These are phyloP conservation scores for Fusarium sp. DNA, from an alignment of 2,329 filamentous ascomycete genomes.

Conservation along the genomic window DNA sequence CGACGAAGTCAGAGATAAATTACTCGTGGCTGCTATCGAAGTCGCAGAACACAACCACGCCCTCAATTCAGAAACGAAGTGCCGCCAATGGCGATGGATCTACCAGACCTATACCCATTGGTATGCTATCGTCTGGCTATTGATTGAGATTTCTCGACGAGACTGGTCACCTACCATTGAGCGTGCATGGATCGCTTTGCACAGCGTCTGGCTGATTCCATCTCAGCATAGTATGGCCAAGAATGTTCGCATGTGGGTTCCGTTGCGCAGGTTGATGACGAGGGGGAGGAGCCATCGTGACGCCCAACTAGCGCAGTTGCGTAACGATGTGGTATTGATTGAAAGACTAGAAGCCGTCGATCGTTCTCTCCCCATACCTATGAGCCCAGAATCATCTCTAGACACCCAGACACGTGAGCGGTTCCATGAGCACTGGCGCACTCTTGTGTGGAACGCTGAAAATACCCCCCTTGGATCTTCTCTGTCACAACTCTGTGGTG, in stretches of 20 bases:
- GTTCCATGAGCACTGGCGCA: constrained; percentile 35
- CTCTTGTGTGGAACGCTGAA: constrained; percentile 5
- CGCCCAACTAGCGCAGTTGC: constrained; percentile 53
- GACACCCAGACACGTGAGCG: not conserved
- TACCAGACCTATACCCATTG: constrained; percentile 71
- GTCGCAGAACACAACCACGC: constrained; percentile 68
- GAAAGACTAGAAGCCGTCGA: constrained; percentile 50
- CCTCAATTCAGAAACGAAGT: constrained; percentile 63
- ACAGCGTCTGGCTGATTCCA: constrained; percentile 58
- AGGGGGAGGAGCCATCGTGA: constrained; percentile 55
- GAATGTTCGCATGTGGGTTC: constrained; percentile 56
- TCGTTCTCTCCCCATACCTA: constrained; percentile 42
- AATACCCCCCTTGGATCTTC: accelerated
- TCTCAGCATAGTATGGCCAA: constrained; percentile 44
- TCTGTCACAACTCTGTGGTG: not conserved
- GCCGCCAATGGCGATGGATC: constrained; percentile 68
- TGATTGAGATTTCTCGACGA: constrained; percentile 63
- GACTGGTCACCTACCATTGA: constrained; percentile 61
- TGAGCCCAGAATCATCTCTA: constrained; percentile 47
- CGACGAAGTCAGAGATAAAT: constrained; percentile 56
- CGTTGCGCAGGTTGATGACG: constrained; percentile 56
- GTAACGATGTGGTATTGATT: constrained; percentile 44
- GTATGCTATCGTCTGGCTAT: constrained; percentile 68
- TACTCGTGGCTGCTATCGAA: constrained; percentile 65
- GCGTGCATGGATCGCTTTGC: constrained; percentile 61